A percentile compares a stretch with the other conserved stretches of the same genome.
Conservation (phyloP, 371 early-diverging fungal species). For the Dentiscutata heterogama region DNA sequence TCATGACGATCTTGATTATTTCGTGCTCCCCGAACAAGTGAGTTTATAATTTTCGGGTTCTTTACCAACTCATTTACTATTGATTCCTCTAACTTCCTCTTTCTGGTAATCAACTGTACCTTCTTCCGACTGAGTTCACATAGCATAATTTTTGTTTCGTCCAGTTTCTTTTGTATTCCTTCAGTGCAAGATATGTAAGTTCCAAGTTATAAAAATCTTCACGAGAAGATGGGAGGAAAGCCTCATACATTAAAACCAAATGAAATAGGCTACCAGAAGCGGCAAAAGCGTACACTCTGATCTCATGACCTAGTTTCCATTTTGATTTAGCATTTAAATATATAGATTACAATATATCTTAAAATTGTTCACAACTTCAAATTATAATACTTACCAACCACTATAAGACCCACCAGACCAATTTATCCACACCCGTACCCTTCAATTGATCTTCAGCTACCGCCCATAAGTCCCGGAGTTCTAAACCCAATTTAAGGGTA, state of each 20-base stretch:
- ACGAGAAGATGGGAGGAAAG: conserved; percentile 46
- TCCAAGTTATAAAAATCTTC: conserved; percentile 40
- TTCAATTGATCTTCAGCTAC: conserved; percentile 42
- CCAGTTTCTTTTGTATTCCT: conserved; percentile 44
- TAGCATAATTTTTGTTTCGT: conserved; percentile 38
- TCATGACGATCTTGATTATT: not conserved
- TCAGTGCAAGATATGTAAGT: conserved; percentile 41
- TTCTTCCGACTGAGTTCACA: conserved; percentile 41
- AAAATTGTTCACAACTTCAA: conserved; percentile 34
- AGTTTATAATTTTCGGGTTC: conserved; percentile 27
- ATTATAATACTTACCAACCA: conserved; percentile 47
- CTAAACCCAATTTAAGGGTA: conserved; percentile 44
- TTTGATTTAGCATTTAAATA: conserved; percentile 38
- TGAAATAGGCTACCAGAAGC: conserved; percentile 45
- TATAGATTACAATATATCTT: conserved; percentile 19
- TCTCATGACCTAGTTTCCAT: conserved; percentile 43
- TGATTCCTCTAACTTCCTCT: conserved; percentile 10
- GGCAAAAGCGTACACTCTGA: conserved; percentile 44
- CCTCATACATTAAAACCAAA: conserved; percentile 45
- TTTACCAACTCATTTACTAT: conserved; percentile 20
- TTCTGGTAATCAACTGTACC: conserved; percentile 34
- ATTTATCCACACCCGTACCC: conserved; percentile 15
- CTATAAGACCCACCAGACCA: conserved; percentile 45
- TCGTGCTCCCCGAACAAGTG: not conserved
- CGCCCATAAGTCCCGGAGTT: conserved; percentile 41